Evolutionary conservation across 2,329 filamentous ascomycete species (phyloP), one percentile per base, ranked within the genome.

Genomic region (Hymenoscyphus albidus): DNA sequence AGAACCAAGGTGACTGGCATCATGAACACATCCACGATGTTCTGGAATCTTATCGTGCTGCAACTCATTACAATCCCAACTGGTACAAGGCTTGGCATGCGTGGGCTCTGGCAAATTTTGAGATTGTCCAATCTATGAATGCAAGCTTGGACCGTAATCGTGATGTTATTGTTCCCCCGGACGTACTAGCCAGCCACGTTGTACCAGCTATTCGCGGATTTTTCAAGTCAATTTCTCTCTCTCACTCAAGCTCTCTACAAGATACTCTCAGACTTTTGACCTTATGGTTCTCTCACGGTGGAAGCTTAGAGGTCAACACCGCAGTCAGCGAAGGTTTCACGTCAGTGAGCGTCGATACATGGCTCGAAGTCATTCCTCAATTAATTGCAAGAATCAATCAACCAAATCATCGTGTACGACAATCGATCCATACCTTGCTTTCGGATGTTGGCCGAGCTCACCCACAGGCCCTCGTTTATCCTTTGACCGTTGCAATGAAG

Each of bases 11-110:
- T 61, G 89, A 95, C 69, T 99, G 95, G 96, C 88, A 92, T 69
- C 87, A 91, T 68, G 89, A 92, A 9, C 88, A 91, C 69, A 91
- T 97, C 3, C 86, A 91, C 61, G 94, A 98, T 62, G 93, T 99
- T 64, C 81, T 99, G 31, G 85, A 87, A n/a, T 93, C 95, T 1
- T 99, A 98, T 77, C 88, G 88, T 18, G 89, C 93, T 65, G 96
- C 96, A 1, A 99, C 95, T 1, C 89, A 92, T 65, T 97, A 96
- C 78, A 96, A 99, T 75, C 89, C 92, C 40, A 88, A 89, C 67
- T 99, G 94, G 87, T 99, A 99, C 81, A 99, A 99, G 79, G 95
- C 96, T 7, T 99, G 95, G 95, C 95, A 99, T 78, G 91, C 95
- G 0, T 99, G 95, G 94, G 96, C 95, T 12, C 79, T 99, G 68